Conservation (phyloP, 2,329 filamentous ascomycete genomes). For the Aspergillus ochraceoroseus region DNA sequence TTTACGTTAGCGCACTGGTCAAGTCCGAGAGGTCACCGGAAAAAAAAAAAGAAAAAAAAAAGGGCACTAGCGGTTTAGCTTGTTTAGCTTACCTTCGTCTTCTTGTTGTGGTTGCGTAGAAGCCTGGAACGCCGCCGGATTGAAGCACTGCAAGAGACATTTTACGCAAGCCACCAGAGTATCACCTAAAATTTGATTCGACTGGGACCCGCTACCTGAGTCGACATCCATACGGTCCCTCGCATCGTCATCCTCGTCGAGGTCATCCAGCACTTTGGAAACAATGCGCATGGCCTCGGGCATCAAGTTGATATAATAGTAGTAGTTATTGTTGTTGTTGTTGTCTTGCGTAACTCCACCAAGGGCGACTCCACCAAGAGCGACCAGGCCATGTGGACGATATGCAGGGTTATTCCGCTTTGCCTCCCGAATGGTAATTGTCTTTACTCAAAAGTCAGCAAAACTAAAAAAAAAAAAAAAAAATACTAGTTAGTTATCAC, state of each 20-base stretch:
- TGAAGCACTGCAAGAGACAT: conserved; percentile 39
- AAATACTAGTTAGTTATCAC: neutral
- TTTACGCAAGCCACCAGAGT: conserved; percentile 39
- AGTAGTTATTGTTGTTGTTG: no score
- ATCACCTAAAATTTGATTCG: conserved; percentile 30
- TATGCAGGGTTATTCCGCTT: conserved; percentile 88
- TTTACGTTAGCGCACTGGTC: conserved; percentile 23
- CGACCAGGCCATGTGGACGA: conserved; percentile 66
- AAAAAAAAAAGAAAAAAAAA: conserved; percentile 1
- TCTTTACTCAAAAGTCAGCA: conserved; percentile 37
- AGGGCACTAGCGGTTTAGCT: neutral
- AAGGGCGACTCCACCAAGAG: conserved; percentile 69
- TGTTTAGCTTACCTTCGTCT: conserved; percentile 26
- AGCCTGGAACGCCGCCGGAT: conserved; percentile 25
- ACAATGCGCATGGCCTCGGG: conserved; percentile 62
- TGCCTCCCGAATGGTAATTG: conserved; percentile 72
- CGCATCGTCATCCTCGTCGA: conserved; percentile 42
- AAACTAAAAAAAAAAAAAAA: neutral
- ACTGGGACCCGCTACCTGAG: conserved; percentile 43
- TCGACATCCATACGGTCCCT: conserved; percentile 68
- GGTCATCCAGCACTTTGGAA: conserved; percentile 56
- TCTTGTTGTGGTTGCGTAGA: no score
- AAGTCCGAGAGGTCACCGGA: neutral
- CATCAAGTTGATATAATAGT: conserved; percentile 68
- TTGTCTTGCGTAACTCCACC: conserved; percentile 59